Evolutionary conservation across 805 yeast genomes (phyloP).

Genomic region (Zygoascus biomembranicola): DNA sequence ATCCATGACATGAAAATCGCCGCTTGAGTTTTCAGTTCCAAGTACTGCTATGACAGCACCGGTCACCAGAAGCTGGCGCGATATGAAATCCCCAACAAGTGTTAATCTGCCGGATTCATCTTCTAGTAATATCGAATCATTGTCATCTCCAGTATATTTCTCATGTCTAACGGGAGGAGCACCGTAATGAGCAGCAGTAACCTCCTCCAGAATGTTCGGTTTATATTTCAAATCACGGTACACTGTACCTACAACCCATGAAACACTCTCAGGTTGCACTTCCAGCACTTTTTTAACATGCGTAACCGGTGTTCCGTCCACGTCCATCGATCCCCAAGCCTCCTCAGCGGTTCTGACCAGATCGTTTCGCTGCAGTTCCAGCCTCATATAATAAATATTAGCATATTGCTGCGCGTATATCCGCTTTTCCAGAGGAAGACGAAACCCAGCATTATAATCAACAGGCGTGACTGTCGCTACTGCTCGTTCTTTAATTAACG

Average conservation of each 20-base stretch:
- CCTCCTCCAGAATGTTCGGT: slow-evolving; percentile 78
- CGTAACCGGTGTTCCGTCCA: slow-evolving; percentile 35
- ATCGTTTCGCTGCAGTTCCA: slow-evolving; percentile 39
- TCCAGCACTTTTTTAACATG: slow-evolving; percentile 50
- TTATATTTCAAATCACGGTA: slow-evolving; percentile 78
- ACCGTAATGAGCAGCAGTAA: slow-evolving; percentile 43
- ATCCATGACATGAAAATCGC: slow-evolving; percentile 78
- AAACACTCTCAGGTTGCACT: slow-evolving; percentile 48
- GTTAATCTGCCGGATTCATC: slow-evolving; percentile 88
- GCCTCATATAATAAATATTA: slow-evolving; percentile 45
- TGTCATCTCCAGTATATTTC: slow-evolving; percentile 41
- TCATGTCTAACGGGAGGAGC: slow-evolving; percentile 30
- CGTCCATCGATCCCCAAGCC: slow-evolving; percentile 50
- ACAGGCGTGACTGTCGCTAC: background rate
- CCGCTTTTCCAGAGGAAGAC: slow-evolving; percentile 25
- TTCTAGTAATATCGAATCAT: slow-evolving; percentile 66
- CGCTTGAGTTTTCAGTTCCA: slow-evolving; percentile 79
- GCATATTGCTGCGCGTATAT: slow-evolving; percentile 52
- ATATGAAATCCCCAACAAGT: slow-evolving; percentile 54
- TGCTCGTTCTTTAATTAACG: background rate
- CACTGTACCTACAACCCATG: slow-evolving; percentile 84
- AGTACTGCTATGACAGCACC: slow-evolving; percentile 82
- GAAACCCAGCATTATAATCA: slow-evolving; percentile 4
- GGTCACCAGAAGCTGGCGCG: slow-evolving; percentile 54
- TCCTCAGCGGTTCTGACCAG: slow-evolving; percentile 37